Evolutionary conservation across 2,329 filamentous ascomycete genomes (phyloP), one percentile per base, ranked within the genome.

Genomic region (Bipolaris oryzae): DNA sequence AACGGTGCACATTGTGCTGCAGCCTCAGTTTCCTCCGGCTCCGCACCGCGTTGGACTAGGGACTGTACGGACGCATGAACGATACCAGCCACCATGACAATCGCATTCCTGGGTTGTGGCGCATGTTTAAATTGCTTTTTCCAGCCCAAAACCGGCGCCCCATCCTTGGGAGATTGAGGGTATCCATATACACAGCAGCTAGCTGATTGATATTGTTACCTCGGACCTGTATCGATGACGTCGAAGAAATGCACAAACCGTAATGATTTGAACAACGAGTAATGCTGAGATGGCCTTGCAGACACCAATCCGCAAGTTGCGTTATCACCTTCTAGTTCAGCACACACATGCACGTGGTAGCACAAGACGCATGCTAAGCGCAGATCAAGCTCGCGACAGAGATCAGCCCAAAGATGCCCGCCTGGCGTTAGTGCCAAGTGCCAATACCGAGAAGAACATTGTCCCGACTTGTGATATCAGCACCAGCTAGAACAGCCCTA

Each of bases 101-200:
- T 35, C 45, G 13, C 31, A 50, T 57, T 38, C 44, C 20, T 50
- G 46, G 35, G 44, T 45, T 37, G 37, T 50, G 23, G 54, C 58
- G 25, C 45, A 41, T n/a, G 18, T 23, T 33, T 33, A 42, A 42
- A 38, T 60, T 60, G 46, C 41, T 53, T 57, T 57, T 57, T 7
- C 39, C 49, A 28, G 34, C 44, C 46, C 34, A 45, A 15, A 35
- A 38, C 50, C 45, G 50, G 50, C 41, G 45, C 37, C 46, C 39
- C 38, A 47, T 50, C 54, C 43, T 47, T 51, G 44, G 46, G 41
- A 33, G 18, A 28, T 25, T 38, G 34, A 16, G 34, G 50, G 28
- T 5, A 31, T 31, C 10, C 28, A 25, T 28, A 44, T 23, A 35
- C 34, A 34, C 44, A 45, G 43, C 44, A 39, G 53, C 53, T 44